Evolutionary conservation across 2,329 filamentous ascomycete genomes (phyloP).

Genomic region (Verruconis gallopava): DNA sequence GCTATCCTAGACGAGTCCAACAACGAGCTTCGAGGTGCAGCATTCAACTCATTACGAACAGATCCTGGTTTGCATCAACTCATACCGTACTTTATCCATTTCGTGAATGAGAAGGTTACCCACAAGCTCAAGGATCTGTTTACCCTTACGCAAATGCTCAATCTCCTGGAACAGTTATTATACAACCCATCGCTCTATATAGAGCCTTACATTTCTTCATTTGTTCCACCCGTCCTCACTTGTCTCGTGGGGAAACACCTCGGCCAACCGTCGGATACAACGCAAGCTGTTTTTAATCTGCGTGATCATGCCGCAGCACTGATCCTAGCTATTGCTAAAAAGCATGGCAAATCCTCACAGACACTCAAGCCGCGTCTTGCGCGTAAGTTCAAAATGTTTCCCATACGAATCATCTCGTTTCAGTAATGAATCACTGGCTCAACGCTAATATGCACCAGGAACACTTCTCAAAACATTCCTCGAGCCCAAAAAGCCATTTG

Average conservation of each 20-base stretch:
- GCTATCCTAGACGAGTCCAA: conserved; percentile 80
- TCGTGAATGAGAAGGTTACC: conserved; percentile 90
- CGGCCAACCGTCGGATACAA: conserved; percentile 41
- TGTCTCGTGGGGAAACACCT: conserved; percentile 78
- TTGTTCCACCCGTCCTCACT: conserved; percentile 80
- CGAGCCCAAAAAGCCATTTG: conserved; percentile 68
- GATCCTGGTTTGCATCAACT: conserved; percentile 93
- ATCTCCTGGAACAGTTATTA: conserved; percentile 71
- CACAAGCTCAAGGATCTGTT: conserved; percentile 87
- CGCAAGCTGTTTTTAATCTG: conserved; percentile 58
- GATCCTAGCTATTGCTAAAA: conserved; percentile 63
- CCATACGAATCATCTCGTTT: too few species aligned
- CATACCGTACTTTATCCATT: conserved; percentile 91
- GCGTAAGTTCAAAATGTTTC: too few species aligned
- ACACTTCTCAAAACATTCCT: conserved; percentile 88
- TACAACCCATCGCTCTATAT: conserved; percentile 70
- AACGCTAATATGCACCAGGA: neutral
- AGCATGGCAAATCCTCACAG: conserved; percentile 69
- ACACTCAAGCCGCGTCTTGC: conserved; percentile 79
- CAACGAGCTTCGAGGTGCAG: conserved; percentile 75
- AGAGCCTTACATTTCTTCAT: conserved; percentile 52
- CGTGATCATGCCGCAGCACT: conserved; percentile 76
- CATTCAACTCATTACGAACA: conserved; percentile 69
- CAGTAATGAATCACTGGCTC: too few species aligned
- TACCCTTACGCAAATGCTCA: conserved; percentile 82